These are phyloP conservation scores for Sporobolomyces roseus DNA, from an alignment of 768 basidiomycete genomes.

Conservation along the genomic window DNA sequence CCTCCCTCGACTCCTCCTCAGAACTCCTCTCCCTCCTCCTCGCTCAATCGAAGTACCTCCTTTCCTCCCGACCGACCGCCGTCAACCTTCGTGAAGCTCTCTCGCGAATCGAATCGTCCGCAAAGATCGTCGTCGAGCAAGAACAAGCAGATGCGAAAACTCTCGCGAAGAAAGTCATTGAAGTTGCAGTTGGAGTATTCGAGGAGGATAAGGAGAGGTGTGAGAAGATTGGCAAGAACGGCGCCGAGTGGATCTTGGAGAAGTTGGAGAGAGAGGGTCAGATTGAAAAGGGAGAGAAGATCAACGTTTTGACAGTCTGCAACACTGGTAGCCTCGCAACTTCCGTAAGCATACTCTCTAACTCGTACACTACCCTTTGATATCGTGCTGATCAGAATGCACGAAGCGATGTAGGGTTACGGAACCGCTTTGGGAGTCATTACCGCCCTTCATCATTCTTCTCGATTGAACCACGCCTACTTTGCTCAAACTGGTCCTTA, in stretches of 20 bases:
- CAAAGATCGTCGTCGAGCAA: slow-evolving; percentile 45
- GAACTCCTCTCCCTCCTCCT: slow-evolving; percentile 59
- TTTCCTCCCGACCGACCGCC: slow-evolving; percentile 87
- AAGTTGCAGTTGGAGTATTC: slow-evolving; percentile 69
- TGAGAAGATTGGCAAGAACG: slow-evolving; percentile 74
- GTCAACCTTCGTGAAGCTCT: slow-evolving; percentile 89
- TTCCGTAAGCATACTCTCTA: slow-evolving; percentile 58
- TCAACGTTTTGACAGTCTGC: slow-evolving; percentile 85
- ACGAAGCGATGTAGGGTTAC: slow-evolving; percentile 65
- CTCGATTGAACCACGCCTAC: slow-evolving; percentile 71
- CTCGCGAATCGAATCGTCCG: slow-evolving; percentile 57
- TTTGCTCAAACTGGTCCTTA: slow-evolving; percentile 93
- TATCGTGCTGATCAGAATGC: neutral
- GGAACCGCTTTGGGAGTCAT: slow-evolving; percentile 93
- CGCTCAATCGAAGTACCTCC: slow-evolving; percentile 65
- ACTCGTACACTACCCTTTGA: slow-evolving; percentile 15
- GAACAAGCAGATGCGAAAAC: slow-evolving; percentile 23
- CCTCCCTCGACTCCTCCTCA: slow-evolving; percentile 47
- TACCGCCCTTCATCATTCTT: slow-evolving; percentile 75
- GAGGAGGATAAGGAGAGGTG: slow-evolving; percentile 85
- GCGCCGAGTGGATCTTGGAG: slow-evolving; percentile 76
- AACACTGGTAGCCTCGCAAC: slow-evolving; percentile 97
- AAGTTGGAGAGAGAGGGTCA: slow-evolving; percentile 53
- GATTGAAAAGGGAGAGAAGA: slow-evolving; percentile 51
- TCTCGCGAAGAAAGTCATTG: slow-evolving; percentile 55